Evolutionary conservation across 768 basidiomycete species (phyloP), one percentile per base, ranked within the genome.

Genomic region (Lactifluus echinatus): DNA sequence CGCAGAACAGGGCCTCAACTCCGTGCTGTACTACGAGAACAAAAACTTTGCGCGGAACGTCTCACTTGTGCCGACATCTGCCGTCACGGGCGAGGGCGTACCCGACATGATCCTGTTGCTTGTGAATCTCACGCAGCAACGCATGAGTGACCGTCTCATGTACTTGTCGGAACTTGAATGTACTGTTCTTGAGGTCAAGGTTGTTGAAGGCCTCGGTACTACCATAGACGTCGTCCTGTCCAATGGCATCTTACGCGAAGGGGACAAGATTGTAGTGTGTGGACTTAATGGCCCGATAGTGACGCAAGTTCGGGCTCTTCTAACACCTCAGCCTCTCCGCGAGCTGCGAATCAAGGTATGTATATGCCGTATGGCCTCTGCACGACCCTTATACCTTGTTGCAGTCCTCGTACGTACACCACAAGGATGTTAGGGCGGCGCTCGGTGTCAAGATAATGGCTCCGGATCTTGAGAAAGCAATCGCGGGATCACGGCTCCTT

Each of bases 71-170:
- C 95, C 96, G 29, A 98, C 95, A 4, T 98, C 96, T 54, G 96
- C 96, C 33, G 84, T 96, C 71, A 97, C 95, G 3, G 96, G 95
- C 55, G 96, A 99, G 73, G 96, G 96, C 70, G 80, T 99, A 11
- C 96, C 96, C 28, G 96, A 98, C 75, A 95, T 99, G 95, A 93
- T 99, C 74, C 91, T 94, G 90, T 79, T 99, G 26, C 84, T 99
- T 67, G 83, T 97, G 73, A 94, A 96, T 70, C 80, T 98, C 53
- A 98, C 95, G 15, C 95, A 98, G 70, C 88, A 96, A 73, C 84
- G 96, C 58, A 96, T 98, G 95, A 93, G 88, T 70, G 90, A 94
- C 70, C 82, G 88, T 42, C 79, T 99, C 60, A 99, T 98, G 96
- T 99, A 98, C 73, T 80, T 98, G 58, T 90, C 93, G 29, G 93